Base-by-base conservation (phyloP, 1,284 basidiomycete genomes). In the Exobasidium rhododendri region DNA sequence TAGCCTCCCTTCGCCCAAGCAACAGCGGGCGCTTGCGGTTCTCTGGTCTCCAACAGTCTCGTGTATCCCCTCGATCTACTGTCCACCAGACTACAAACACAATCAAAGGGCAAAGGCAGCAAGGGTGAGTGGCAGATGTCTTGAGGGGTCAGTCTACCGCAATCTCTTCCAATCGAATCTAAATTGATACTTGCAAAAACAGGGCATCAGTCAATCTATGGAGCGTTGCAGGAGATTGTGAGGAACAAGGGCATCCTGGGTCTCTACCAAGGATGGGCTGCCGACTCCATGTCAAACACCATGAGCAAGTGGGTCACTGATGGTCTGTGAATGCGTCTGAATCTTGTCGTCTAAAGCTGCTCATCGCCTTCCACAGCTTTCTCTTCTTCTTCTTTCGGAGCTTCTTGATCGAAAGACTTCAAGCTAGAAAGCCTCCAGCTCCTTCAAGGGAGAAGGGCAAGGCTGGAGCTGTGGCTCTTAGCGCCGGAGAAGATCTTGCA, bases 41-140 rank as follows among this genome's bases (percentile, higher is more conserved):
- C 80, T 0, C 77, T 80, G 22, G 77, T 82, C 7, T 79, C 78
- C 51, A 83, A 83, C 69, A 80, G 78, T 1, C 71, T 83, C 50
- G 81, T 83, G 24, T 84, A 82, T 64, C 83, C 83, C 10, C 75
- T 83, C 17, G 83, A 84, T 60, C 78, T 83, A 1, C 75, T 82
- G 52, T 81, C 81, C 0, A 82, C 82, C 0, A 66, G 80, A 3
- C 68, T 77, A 29, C 82, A 83, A 66, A 76, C 74, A 4, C 70
- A 59, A 47, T 51, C 56, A 3, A 35, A 22, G 32, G 53, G 53
- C 13, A 46, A 40, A 55, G 53, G 28, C 24, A 30, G 44, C 44
- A 58, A 58, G 17, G 52, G 51, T 51, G 43, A 59, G 58, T 31
- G 10, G 7, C 47, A n/a, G 43, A 14, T 14, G n/a, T 17, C 43